phyloP scores from a whole-genome alignment of 352 stramenopile species.

The Albugo candida region DNA sequence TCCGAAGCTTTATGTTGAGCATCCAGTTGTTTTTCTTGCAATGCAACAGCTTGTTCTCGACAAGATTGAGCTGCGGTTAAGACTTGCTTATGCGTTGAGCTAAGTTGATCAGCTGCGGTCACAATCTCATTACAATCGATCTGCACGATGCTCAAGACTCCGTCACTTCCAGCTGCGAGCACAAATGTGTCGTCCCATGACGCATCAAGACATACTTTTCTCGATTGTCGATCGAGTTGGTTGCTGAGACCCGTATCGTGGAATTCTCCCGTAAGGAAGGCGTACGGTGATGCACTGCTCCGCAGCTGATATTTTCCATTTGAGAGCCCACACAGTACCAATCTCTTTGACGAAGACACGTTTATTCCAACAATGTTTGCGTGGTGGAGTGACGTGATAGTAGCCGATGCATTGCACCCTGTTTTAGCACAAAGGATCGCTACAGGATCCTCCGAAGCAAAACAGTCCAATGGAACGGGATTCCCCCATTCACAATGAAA shows the following conservation, averaged over 20 bases:
- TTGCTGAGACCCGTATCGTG: constrained; percentile 30
- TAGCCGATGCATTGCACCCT: neutral
- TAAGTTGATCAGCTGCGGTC: constrained; percentile 16
- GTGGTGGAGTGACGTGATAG: neutral
- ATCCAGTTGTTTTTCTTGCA: constrained; percentile 25
- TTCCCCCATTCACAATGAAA: neutral
- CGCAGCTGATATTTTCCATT: constrained; percentile 75
- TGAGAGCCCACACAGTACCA: constrained; percentile 48
- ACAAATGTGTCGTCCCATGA: constrained; percentile 77
- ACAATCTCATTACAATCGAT: constrained; percentile 36
- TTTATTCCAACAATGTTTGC: constrained; percentile 19
- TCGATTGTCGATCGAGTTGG: neutral
- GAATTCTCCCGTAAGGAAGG: constrained; percentile 55
- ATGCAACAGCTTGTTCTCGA: constrained; percentile 31
- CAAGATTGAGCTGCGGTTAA: constrained; percentile 24
- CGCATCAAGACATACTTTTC: constrained; percentile 17
- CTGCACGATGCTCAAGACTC: constrained; percentile 49
- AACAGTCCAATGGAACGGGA: neutral
- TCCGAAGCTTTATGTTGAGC: constrained; percentile 24
- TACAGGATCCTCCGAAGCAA: neutral
- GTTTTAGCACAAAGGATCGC: neutral
- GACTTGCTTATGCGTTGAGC: constrained; percentile 16
- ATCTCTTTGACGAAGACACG: constrained; percentile 29
- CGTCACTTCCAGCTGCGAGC: constrained; percentile 44
- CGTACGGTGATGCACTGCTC: constrained; percentile 18